phyloP scores from a whole-genome alignment of 257 asterid species.

The Solanum rostratum region DNA sequence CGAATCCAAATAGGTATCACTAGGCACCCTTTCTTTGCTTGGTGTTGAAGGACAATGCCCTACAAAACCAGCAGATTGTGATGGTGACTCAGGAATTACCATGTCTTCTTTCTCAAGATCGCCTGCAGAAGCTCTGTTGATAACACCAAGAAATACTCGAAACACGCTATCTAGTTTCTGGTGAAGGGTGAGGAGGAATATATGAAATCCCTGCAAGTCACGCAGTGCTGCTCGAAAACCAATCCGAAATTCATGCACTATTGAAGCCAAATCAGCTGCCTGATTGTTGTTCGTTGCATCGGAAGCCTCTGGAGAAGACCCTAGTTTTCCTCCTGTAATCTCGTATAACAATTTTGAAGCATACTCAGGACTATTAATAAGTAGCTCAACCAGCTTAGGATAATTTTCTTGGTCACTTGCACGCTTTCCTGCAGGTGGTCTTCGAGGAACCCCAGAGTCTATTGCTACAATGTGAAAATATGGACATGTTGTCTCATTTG shows the following conservation, averaged over 20 bases:
- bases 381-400: slow-evolving; percentile 93
- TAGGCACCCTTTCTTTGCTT: slow-evolving; percentile 29
- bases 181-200: slow-evolving; percentile 84
- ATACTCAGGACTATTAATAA: slow-evolving; percentile 70
- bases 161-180: slow-evolving; percentile 75
- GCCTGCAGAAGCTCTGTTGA: slow-evolving; percentile 45
- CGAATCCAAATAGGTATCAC: slow-evolving; percentile 38
- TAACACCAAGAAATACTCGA: slow-evolving; percentile 54
- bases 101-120: slow-evolving; percentile 75
- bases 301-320: slow-evolving; percentile 34
- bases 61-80: slow-evolving; percentile 30
- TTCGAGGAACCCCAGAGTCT: slow-evolving; percentile 96
- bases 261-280: slow-evolving; percentile 37
- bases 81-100: slow-evolving; percentile 50
- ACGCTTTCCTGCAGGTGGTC: slow-evolving; percentile 99
- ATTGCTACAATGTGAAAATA: slow-evolving; percentile 75
- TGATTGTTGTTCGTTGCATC: slow-evolving; percentile 19
- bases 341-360: slow-evolving; percentile 66
- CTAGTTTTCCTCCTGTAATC: slow-evolving; percentile 76
- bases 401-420: slow-evolving; percentile 78
- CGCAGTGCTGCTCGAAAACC: slow-evolving; percentile 89
- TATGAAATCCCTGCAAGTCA: slow-evolving; percentile 93
- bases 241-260: slow-evolving; percentile 57
- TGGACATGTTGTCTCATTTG: slow-evolving; percentile 25
- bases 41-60: slow-evolving; percentile 42